Percentiles rank a stretch among this genome's conserved stretches.
These are phyloP conservation scores for Cantharellus anzutake DNA, from an alignment of 768 basidiomycete species.

Conservation along the genomic window DNA sequence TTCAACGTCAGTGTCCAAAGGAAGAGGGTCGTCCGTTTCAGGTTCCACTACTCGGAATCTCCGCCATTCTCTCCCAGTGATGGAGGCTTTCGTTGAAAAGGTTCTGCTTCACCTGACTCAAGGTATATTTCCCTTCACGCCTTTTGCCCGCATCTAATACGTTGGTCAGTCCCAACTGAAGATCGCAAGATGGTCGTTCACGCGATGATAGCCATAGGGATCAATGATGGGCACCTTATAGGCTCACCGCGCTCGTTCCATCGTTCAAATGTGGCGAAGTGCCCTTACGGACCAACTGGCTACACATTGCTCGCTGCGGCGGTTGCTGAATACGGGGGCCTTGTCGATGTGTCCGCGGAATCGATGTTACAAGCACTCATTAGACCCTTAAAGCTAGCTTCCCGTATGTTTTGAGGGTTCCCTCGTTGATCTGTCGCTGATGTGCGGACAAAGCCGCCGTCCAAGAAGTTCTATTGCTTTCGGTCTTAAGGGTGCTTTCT, in stretches of 20 bases:
- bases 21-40: background rate
- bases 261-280: background rate
- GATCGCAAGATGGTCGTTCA: conserved; percentile 13
- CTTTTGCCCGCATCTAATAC: background rate
- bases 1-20: background rate
- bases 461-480: conserved; percentile 51
- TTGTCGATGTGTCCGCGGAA: conserved; percentile 29
- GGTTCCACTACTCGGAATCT: background rate
- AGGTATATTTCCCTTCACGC: too few relatives aligned
- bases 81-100: conserved; percentile 35
- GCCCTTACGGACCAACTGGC: conserved; percentile 31
- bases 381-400: conserved; percentile 29
- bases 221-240: background rate
- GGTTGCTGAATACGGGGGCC: conserved; percentile 39
- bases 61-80: conserved; percentile 20
- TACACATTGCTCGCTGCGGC: conserved; percentile 52
- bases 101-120: conserved; percentile 26
- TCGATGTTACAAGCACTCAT: background rate
- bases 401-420: conserved; percentile 23
- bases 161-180: background rate
- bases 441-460: conserved; percentile 32
- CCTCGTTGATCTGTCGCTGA: conserved; percentile 21
- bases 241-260: background rate
- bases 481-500: conserved; percentile 47
- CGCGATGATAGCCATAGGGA: background rate